These are phyloP conservation scores for Daldinia childiae DNA, from an alignment of 495 filamentous ascomycete genomes.

Conservation along the genomic window DNA sequence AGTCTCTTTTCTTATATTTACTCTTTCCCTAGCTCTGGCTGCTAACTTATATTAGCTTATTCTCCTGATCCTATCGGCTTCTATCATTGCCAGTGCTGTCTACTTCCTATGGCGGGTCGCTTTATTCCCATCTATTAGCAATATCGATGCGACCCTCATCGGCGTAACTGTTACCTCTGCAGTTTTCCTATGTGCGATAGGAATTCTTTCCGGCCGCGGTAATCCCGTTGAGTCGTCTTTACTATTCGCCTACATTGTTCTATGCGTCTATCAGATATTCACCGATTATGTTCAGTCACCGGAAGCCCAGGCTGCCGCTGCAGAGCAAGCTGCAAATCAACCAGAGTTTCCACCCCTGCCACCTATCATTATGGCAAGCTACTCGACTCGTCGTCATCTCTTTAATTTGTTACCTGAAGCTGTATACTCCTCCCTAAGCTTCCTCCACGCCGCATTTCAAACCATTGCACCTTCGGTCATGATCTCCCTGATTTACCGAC, in stretches of 20 bases:
- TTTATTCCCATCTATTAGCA: conserved; percentile 90
- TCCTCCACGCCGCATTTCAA: conserved; percentile 86
- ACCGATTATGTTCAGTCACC: conserved; percentile 91
- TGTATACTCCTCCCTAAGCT: conserved; percentile 83
- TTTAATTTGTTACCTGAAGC: conserved; percentile 83
- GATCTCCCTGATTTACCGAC: conserved; percentile 90
- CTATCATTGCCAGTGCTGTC: conserved; percentile 88
- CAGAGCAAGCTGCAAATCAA: conserved; percentile 59
- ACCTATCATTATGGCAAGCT: conserved; percentile 98
- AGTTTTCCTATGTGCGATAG: conserved; percentile 90
- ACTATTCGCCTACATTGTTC: conserved; percentile 94
- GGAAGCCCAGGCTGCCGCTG: conserved; percentile 63
- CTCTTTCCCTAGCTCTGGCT: not conserved
- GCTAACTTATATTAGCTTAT: conserved; percentile 71
- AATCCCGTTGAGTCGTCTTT: conserved; percentile 96
- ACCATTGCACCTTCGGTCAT: conserved; percentile 95
- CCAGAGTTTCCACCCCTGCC: conserved; percentile 92
- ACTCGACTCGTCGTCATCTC: conserved; percentile 89
- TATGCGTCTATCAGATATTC: conserved; percentile 99
- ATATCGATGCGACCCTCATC: conserved; percentile 92
- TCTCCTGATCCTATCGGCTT: conserved; percentile 85
- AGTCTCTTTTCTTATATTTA: not conserved
- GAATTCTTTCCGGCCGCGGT: conserved; percentile 91
- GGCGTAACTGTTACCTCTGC: conserved; percentile 91
- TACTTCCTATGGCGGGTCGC: conserved; percentile 98